Evolutionary conservation across 352 stramenopile species (phyloP), one percentile per base, ranked within the genome.

Genomic region (Phytopythium aichiense): DNA sequence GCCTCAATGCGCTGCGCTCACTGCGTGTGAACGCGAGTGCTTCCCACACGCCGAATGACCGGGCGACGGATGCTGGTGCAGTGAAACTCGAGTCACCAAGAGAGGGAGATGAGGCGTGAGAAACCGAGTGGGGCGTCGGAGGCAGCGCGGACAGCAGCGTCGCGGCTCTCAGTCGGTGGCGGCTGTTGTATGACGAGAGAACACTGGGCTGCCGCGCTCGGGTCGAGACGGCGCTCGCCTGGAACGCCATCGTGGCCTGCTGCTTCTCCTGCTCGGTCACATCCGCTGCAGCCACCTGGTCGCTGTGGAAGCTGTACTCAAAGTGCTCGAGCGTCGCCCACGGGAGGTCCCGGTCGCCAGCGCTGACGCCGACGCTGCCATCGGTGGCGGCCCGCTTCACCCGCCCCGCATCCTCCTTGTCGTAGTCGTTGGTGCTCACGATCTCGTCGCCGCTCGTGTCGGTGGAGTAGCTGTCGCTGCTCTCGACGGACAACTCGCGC

Each of bases 1-100:
- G n/a, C 5, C 71, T 4, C 37, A 89, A 66, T 43, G 73, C 74
- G 8, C 50, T 63, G 2, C 67, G 71, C 49, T 89, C 80, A 0
- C 77, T 74, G 15, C 73, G 58, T 25, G 56, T 53, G 12, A 84
- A 58, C 12, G 60, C 45, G 46, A 73, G 62, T 1, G 70, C 65
- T 11, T 81, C 66, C 60, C 68, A 46, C 22, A 82, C 31, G 20
- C 67, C 68, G 50, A 81, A 78, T 2, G 38, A 22, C 3, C n/a
- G 33, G 1, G 35, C 3, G 12, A 7, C 31, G 15, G 22, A 2
- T 37, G 65, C 67, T 22, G 65, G 54, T 4, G 25, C 64, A 0
- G 61, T 50, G 23, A 7, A 25, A 15, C 22, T 60, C 15, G 30
- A 28, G 25, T 40, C 42, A 31, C 46, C 23, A 22, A 33, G 2